Base-by-base conservation (phyloP, 176 grass and related monocot species). In the Oryza coarctata region DNA sequence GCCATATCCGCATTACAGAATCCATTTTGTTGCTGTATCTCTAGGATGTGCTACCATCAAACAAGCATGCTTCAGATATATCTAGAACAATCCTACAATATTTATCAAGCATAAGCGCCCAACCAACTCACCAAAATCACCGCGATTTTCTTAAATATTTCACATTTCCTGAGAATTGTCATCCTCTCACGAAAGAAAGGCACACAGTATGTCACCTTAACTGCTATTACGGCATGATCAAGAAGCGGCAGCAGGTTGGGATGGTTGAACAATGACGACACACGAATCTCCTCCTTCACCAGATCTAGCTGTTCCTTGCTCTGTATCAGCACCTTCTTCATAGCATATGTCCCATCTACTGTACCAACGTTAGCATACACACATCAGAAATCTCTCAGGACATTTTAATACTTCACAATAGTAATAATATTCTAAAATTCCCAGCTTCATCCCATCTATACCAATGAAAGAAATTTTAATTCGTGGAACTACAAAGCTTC, bases 321-420 rank as follows among this genome's bases (percentile, higher is more conserved):
- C 85, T 98, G 96, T 83, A 95, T 95, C 40, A 94, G 82, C 38
- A 95, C 90, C 85, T 98, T 94, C 82, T 94, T 98, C 79, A 98
- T 83, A 71, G 95, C 93, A 70, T 95, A 98, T 6, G 82, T 93
- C 60, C 89, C 96, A 82, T 98, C 90, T 38, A 80, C 96, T 98
- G 80, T 72, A 80, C 6, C 27, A 64, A 73, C 23, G 65, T 72
- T 18, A 65, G 23, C n/a, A 89, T n/a, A 64, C 14, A 40, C 65
- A 11, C 32, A 84, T 84, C 72, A 76, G 5, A 76, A 76, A 55
- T 58, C 72, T 58, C 3, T 36, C 74, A 62, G 12, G 22, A 20
- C 73, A 15, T 38, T 39, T 0, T 34, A 76, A 58, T 2, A 38
- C 35, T 58, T 23, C 52, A 61, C 49, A 74, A 40, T 28, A 84